Percentiles rank a stretch among this genome's conserved stretches.
Conservation (phyloP, 495 filamentous ascomycete genomes). For the Aspergillus taichungensis region DNA sequence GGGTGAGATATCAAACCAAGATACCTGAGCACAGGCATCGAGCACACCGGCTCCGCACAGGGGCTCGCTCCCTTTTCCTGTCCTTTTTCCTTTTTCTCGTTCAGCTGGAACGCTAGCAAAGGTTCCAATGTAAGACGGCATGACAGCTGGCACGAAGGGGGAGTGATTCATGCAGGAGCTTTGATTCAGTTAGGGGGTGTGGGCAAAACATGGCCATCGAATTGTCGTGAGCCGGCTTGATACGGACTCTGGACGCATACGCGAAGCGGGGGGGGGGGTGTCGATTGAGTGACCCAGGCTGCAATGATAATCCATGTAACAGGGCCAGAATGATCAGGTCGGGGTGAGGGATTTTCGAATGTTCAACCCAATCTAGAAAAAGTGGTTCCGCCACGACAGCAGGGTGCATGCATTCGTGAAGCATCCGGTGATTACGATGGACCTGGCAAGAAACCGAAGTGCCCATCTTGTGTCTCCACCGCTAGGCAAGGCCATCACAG, state of each 20-base stretch:
- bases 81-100: slow-evolving; percentile 3
- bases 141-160: slow-evolving; percentile 34
- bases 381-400: slow-evolving; percentile 28
- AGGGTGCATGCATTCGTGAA: slow-evolving; percentile 37
- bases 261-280: slow-evolving; percentile 31
- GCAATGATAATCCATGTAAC: slow-evolving; percentile 23
- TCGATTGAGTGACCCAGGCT: slow-evolving; percentile 24
- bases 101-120: slow-evolving; percentile 19
- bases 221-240: slow-evolving; percentile 15
- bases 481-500: slow-evolving; percentile 22
- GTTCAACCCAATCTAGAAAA: slow-evolving; percentile 20
- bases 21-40: slow-evolving; percentile 13
- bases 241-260: slow-evolving; percentile 12
- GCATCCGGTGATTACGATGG: slow-evolving; percentile 27
- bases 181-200: slow-evolving; percentile 16
- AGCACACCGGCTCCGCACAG: slow-evolving; percentile 7
- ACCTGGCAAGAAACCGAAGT: slow-evolving; percentile 25
- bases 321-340: slow-evolving; percentile 19
- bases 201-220: slow-evolving; percentile 1
- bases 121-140: slow-evolving; percentile 27
- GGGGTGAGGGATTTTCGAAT: slow-evolving; percentile 38
- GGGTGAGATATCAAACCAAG: slow-evolving; percentile 9
- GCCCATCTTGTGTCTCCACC: slow-evolving; percentile 33
- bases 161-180: slow-evolving; percentile 33
- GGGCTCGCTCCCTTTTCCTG: slow-evolving; percentile 6